Conservation (phyloP, 139 green algal genomes). For the Micromonas commoda region DNA sequence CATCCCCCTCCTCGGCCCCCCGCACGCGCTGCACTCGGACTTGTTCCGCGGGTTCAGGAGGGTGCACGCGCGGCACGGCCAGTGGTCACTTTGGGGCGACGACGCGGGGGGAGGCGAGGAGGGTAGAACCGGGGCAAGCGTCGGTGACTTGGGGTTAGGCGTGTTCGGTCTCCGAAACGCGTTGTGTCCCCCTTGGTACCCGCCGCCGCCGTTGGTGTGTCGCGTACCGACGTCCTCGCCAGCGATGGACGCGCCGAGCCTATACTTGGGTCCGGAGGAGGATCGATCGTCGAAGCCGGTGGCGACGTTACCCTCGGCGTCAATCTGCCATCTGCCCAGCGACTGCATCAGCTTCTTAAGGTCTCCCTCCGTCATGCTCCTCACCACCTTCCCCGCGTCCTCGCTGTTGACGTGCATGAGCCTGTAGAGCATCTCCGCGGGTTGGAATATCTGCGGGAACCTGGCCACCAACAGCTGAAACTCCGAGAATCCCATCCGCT, state of each 20-base stretch:
- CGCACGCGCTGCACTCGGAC: background rate
- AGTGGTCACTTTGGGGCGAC: too few species aligned
- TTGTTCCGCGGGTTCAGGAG: background rate
- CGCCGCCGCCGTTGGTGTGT: too few species aligned
- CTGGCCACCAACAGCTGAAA: constrained; percentile 12
- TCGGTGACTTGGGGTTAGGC: too few species aligned
- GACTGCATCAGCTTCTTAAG: background rate
- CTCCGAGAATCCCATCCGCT: background rate
- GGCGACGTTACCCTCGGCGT: background rate
- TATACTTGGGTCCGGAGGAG: background rate
- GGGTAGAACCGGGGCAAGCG: too few species aligned
- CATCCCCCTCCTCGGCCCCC: too few species aligned
- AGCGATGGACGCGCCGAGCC: background rate
- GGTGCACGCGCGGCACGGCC: background rate
- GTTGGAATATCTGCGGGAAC: background rate
- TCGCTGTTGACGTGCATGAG: background rate
- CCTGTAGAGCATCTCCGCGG: background rate
- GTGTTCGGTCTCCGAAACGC: too few species aligned
- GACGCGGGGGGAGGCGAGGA: too few species aligned
- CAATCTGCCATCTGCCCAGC: background rate
- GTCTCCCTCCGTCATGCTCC: background rate
- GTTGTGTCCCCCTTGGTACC: too few species aligned
- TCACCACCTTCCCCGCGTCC: background rate
- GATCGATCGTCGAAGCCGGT: background rate
- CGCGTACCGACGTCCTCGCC: background rate